A percentile compares a stretch with the other conserved stretches of the same genome.
phyloP scores from a whole-genome alignment of 805 yeast species.

The Ogataea nitratoaversa region DNA sequence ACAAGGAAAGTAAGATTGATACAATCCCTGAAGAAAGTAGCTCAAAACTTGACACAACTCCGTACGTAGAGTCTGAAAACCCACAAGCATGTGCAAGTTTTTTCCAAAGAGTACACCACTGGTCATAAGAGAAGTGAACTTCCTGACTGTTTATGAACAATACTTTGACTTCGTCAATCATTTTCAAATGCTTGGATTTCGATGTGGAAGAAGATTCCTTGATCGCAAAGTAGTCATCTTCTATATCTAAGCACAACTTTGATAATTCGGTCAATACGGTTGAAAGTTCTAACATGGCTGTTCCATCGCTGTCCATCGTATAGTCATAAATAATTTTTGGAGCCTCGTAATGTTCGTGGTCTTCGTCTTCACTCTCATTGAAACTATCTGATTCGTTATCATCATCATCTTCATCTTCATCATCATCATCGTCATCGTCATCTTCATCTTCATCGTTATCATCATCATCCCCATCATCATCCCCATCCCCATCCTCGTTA shows the following conservation, averaged over 20 bases:
- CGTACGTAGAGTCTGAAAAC: constrained; percentile 11
- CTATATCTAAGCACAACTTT: constrained; percentile 16
- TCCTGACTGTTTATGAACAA: constrained; percentile 20
- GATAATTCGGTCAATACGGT: constrained; percentile 13
- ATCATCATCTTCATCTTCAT: constrained; percentile 27
- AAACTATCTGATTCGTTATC: constrained; percentile 15
- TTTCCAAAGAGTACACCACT: constrained; percentile 35
- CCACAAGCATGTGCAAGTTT: constrained; percentile 34
- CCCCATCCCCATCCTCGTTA: constrained; percentile 14
- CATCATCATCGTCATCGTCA: constrained; percentile 20
- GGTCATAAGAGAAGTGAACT: constrained; percentile 24
- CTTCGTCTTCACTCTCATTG: constrained; percentile 9
- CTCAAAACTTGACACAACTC: constrained; percentile 65
- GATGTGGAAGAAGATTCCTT: constrained; percentile 18
- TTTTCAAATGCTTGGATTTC: constrained; percentile 26
- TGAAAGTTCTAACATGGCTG: constrained; percentile 9
- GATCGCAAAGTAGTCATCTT: constrained; percentile 19
- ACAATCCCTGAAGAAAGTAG: constrained; percentile 65
- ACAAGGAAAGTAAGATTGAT: constrained; percentile 35
- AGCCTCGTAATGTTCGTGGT: constrained; percentile 9
- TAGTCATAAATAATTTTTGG: constrained; percentile 14
- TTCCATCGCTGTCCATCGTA: constrained; percentile 21
- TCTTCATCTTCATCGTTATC: constrained; percentile 20
- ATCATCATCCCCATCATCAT: constrained; percentile 16
- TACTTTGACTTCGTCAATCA: constrained; percentile 25